Base-by-base conservation (phyloP, 2,329 filamentous ascomycete species). In the Hypoxylon sp. region DNA sequence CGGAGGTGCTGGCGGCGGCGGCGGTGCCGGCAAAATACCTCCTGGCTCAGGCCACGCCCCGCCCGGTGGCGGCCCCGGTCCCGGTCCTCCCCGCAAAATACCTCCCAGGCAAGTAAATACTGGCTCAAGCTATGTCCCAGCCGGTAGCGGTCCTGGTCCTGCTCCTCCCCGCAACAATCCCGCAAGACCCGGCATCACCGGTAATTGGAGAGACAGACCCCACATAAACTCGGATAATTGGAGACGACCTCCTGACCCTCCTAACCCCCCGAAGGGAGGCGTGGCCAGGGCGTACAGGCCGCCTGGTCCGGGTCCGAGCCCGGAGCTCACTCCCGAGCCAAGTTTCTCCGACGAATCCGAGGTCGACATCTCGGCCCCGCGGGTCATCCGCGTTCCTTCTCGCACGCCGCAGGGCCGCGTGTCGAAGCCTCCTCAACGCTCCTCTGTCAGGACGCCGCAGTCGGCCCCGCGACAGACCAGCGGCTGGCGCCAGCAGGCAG, bases 401-500 rank as follows among this genome's bases (percentile, higher is more conserved):
- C 39, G 17, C 8, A 10, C 39, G 39, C 17, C 5, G 17, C 39
- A 44, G n/a, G 17, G 15, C 17, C 39, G 17, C 8, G 7, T 21
- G 39, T 44, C 17, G 17, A 44, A 44, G 17, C 17, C 39, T 19
- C 3, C 39, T 44, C 7, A 8, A 7, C 7, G 7, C 7, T 44
- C 39, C 39, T 21, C 11, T 44, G 10, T 19, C 17, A 11, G 8
- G 39, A 3, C 39, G 8, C 17, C 39, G 19, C 39, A 44, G 17
- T 8, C 10, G 10, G 8, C 17, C 3, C 19, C 39, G 39, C 39
- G 2, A 21, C 17, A 2, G 39, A n/a, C 8, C 17, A 2, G 39
- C 39, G 15, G 17, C 46, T 62, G 55, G 65, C 50, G 50, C 7
- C 44, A 42, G 3, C 42, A 51, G 11, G 44, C 44, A 11, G 51